Evolutionary conservation across 2,329 filamentous ascomycete genomes (phyloP), one percentile per base, ranked within the genome.

Genomic region (Phialophora verrucosa): DNA sequence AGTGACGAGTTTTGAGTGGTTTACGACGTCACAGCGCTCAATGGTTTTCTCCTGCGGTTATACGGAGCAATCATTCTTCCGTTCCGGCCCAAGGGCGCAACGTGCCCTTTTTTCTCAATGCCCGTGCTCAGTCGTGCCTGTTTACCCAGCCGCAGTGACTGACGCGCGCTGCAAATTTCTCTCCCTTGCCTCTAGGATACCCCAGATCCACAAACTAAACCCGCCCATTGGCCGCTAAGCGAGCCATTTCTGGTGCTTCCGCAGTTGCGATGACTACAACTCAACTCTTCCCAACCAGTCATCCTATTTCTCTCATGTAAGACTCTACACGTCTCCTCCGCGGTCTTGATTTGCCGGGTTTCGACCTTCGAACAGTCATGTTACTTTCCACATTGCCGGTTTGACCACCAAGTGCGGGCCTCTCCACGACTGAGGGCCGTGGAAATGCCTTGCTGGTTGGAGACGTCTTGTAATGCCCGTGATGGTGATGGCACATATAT

Each of bases 271-370:
- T 69, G 66, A 69, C 67, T 66, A 66, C 67, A 69, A 60, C 31
- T 59, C 49, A 32, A 32, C 42, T 57, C 44, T 32, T 57, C 10
- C 25, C 38, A 23, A 31, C 67, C 67, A 69, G 61, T 69, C 67
- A 54, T 27, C 54, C 47, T 32, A 67, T 69, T 69, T 69, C 67
- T 69, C 64, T 69, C 62, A 51, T 62, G 64, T 69, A 69, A 69
- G 14, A 35, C 32, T 59, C 20, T 23, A 58, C 47, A 44, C 5
- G 23, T 20, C 35, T 12, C 35, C 8, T 51, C 32, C n/a, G 27
- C 59, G 17, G n/a, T 12, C 49, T 20, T 23, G 7, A 32, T 17
- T 55, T 35, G 27, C 53, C 53, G 27, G 12, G n/a, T n/a, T 17
- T 55, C 53, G 20, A 55, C 29, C 53, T 51, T 51, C 25, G 11